Evolutionary conservation across 2,329 filamentous ascomycete species (phyloP).

Genomic region (Colletotrichum simmondsii): DNA sequence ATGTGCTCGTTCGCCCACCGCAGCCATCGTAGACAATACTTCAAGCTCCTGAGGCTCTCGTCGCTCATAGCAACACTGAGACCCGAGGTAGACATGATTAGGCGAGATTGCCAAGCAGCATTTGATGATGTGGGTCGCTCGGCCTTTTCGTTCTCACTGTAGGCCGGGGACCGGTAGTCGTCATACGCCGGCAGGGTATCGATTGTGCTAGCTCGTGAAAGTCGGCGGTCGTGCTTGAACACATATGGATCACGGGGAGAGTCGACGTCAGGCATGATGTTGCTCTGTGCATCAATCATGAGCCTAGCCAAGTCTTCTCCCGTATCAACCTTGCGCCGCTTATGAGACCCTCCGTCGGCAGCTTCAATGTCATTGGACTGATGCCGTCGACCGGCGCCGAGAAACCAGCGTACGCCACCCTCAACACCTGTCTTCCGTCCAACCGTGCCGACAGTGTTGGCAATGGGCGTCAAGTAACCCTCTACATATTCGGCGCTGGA

Average conservation of each 20-base stretch:
- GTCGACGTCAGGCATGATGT: slow-evolving; percentile 33
- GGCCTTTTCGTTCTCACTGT: slow-evolving; percentile 68
- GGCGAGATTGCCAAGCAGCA: slow-evolving; percentile 78
- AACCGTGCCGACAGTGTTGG: slow-evolving; percentile 86
- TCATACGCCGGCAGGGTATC: slow-evolving; percentile 89
- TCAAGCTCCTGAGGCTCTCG: slow-evolving; percentile 84
- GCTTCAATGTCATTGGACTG: slow-evolving; percentile 59
- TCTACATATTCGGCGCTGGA: slow-evolving; percentile 93
- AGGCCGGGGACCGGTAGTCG: slow-evolving; percentile 78
- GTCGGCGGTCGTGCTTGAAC: slow-evolving; percentile 57
- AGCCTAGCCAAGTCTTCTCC: slow-evolving; percentile 46
- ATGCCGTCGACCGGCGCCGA: slow-evolving; percentile 69
- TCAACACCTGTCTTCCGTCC: slow-evolving; percentile 90
- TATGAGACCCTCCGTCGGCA: slow-evolving; percentile 59
- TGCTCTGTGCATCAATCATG: slow-evolving; percentile 32
- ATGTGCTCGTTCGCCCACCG: slow-evolving; percentile 86
- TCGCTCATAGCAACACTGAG: slow-evolving; percentile 92
- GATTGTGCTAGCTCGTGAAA: slow-evolving; percentile 73
- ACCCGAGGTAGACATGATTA: slow-evolving; percentile 91
- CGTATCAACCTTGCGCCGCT: slow-evolving; percentile 66
- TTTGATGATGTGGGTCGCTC: slow-evolving; percentile 39
- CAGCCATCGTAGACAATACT: slow-evolving; percentile 85
- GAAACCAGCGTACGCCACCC: slow-evolving; percentile 85
- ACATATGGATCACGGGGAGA: slow-evolving; percentile 37
- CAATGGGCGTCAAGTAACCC: slow-evolving; percentile 85